Percentiles rank a stretch among this genome's conserved stretches.
phyloP scores from a whole-genome alignment of 176 grass and related monocot genomes.

The Avena eriantha region DNA sequence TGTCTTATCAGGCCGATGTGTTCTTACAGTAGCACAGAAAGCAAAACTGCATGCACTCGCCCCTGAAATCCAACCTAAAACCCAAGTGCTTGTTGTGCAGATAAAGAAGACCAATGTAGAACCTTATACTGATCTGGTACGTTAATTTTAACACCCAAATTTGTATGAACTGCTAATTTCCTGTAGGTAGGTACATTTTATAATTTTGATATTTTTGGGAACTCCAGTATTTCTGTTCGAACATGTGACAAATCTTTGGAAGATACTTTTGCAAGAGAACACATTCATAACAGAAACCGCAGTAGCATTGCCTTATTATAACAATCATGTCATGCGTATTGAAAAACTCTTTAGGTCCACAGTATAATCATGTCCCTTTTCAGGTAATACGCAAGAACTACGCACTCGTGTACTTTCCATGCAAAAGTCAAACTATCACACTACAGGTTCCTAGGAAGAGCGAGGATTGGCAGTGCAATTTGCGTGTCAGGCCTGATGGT shows the following conservation, averaged over 20 bases:
- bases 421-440: background rate
- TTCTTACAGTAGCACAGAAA: conserved; percentile 17
- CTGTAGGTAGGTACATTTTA: background rate
- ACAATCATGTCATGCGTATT: background rate
- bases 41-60: background rate
- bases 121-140: background rate
- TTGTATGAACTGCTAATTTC: background rate
- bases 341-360: background rate
- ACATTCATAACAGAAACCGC: background rate
- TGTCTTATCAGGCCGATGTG: conserved; percentile 20
- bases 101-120: conserved; percentile 38
- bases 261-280: background rate
- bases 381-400: background rate
- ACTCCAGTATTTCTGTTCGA: background rate
- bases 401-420: background rate
- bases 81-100: conserved; percentile 19
- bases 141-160: conserved; percentile 3
- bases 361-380: background rate
- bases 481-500: background rate
- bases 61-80: conserved; percentile 25
- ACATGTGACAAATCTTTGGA: background rate
- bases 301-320: background rate
- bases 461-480: background rate
- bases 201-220: too few species aligned
- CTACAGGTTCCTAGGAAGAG: background rate